A percentile compares a stretch with the other conserved stretches of the same genome.
These are phyloP conservation scores for Citrus sinensis DNA, from an alignment of 345 rosid species.

Conservation along the genomic window DVS_A1.0 CM039162.1:19943001-19943500, in stretches of 20 bases:
- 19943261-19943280: background rate
- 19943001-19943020: background rate
- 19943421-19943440: constrained; percentile 29
- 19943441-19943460: constrained; percentile 57
- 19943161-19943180: background rate
- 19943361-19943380: constrained; percentile 44
- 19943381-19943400: constrained; percentile 44
- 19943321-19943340: constrained; percentile 46
- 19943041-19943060: background rate
- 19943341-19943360: constrained; percentile 36
- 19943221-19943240: background rate
- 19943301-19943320: constrained; percentile 1
- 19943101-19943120: background rate
- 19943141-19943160: background rate
- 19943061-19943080: background rate
- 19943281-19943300: background rate
- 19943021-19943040: background rate
- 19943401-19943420: constrained; percentile 44
- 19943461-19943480: constrained; percentile 72
- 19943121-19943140: background rate
- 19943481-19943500: constrained; percentile 66
- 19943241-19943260: background rate
- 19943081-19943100: background rate
- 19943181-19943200: background rate
- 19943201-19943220: background rate